A percentile compares a stretch with the other conserved stretches of the same genome.
Evolutionary conservation across 2,329 filamentous ascomycete genomes (phyloP).

Genomic region (Ceratocystiopsis sp.): DNA sequence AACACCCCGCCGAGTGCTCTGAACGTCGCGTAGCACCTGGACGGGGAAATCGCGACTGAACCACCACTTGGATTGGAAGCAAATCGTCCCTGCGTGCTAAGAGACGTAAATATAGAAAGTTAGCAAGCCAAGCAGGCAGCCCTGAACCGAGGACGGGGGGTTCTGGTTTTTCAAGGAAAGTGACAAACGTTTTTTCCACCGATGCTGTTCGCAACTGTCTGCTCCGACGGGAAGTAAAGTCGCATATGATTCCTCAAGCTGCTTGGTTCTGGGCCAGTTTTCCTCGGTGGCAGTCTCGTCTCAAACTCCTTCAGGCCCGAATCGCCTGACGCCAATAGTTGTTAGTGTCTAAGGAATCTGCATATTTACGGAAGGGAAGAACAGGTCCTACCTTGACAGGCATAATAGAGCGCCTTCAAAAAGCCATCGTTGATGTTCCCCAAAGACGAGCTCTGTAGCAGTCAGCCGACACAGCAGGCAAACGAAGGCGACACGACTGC

Average conservation of each 20-base stretch:
- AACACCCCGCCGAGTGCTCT: slow-evolving; percentile 51
- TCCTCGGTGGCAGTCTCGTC: slow-evolving; percentile 10
- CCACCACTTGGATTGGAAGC: slow-evolving; percentile 59
- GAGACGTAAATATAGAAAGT: neutral
- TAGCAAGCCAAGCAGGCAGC: neutral
- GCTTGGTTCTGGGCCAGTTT: too few species aligned
- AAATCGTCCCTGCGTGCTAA: slow-evolving; percentile 66
- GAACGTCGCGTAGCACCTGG: slow-evolving; percentile 55
- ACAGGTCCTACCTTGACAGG: slow-evolving; percentile 30
- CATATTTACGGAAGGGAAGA: neutral
- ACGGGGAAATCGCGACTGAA: slow-evolving; percentile 51
- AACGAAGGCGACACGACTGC: neutral
- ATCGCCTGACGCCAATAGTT: slow-evolving; percentile 16
- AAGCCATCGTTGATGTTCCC: slow-evolving; percentile 58
- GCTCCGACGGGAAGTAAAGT: slow-evolving; percentile 64
- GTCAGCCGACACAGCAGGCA: neutral
- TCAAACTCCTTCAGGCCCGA: slow-evolving; percentile 29
- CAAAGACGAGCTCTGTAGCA: slow-evolving; percentile 55
- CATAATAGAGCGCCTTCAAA: slow-evolving; percentile 37
- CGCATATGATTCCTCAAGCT: slow-evolving; percentile 24
- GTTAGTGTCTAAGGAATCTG: neutral
- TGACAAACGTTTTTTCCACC: slow-evolving; percentile 40
- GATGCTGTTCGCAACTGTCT: slow-evolving; percentile 49
- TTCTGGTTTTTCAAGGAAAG: too few species aligned
- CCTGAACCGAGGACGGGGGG: neutral